Base-by-base conservation (phyloP, 148 eudicot genomes). In the Fagopyrum esculentum region DNA sequence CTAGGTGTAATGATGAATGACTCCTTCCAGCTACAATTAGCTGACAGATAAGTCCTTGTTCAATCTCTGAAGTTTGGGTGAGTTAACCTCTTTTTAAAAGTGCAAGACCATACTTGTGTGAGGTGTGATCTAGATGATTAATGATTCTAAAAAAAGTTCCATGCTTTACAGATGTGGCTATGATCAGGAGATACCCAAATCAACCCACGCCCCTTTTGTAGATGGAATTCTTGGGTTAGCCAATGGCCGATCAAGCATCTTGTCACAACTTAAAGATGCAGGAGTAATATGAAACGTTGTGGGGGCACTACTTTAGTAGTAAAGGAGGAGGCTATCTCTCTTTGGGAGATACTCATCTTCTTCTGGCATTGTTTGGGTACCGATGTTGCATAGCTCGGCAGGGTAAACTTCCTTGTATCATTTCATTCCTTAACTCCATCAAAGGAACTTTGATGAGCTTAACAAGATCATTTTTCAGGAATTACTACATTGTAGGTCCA, bases 191-290 rank as follows among this genome's bases (percentile, higher is more conserved):
- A 77, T 95, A 74, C 81, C 82, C 6, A 51, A 74, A 66, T 74
- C 90, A 49, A 73, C 75, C 52, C 79, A n/a, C n/a, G n/a, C n/a
- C n/a, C n/a, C n/a, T n/a, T n/a, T n/a, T n/a, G n/a, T n/a, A n/a
- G n/a, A n/a, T 79, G 99, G 99, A 74, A 93, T 95, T 61, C 85
- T 95, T 72, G 99, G 99, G 71, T 85, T 92, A 74, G 81, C 90
- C 47, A 66, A 76, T 72, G 90, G 91, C 6, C 86, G 86, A 81
- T 88, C 86, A 17, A 92, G 94, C 86, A 80, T 95, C 17, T 71
- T 89, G 72, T 77, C 89, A 47, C 99, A 95, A 78, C 79, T 95
- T 43, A 69, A 80, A 59, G 83, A 77, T 35, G 57, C 81, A 60
- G 89, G 87, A 73, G 47, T 90, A 45, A 84, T 83, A 4, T 79